These are phyloP conservation scores for Pythium dissotocum DNA, from an alignment of 352 stramenopile genomes.

Conservation along the genomic window DNA sequence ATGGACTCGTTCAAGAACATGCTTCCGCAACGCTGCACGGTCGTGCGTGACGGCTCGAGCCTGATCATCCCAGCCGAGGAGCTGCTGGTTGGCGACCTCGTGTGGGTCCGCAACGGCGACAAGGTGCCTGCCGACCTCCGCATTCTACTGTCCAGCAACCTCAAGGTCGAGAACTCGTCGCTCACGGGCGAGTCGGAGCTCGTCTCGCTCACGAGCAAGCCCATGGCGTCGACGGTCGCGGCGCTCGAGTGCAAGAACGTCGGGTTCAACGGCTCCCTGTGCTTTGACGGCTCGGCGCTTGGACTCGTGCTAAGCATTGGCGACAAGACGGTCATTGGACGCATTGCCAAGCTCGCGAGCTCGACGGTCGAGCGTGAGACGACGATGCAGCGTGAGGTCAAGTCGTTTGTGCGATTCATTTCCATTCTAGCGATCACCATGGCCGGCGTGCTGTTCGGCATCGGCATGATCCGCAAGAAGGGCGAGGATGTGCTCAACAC, in stretches of 20 bases:
- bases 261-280: conserved; percentile 48
- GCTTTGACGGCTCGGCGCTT: conserved; percentile 44
- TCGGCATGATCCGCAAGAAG: conserved; percentile 39
- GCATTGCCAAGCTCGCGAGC: conserved; percentile 47
- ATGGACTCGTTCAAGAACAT: conserved; percentile 60
- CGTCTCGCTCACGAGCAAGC: conserved; percentile 32
- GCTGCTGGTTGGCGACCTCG: conserved; percentile 50
- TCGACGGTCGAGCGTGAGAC: conserved; percentile 35
- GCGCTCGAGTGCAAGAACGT: conserved; percentile 52
- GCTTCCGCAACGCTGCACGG: conserved; percentile 40
- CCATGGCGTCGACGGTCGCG: conserved; percentile 28
- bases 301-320: conserved; percentile 47
- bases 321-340: conserved; percentile 54
- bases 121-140: conserved; percentile 54
- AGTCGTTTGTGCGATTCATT: conserved; percentile 50
- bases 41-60: conserved; percentile 46
- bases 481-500: conserved; percentile 39
- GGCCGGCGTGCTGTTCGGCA: conserved; percentile 32
- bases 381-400: conserved; percentile 49
- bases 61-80: conserved; percentile 45
- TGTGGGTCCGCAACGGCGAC: conserved; percentile 53
- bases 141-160: conserved; percentile 44
- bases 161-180: conserved; percentile 72
- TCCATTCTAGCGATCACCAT: conserved; percentile 37
- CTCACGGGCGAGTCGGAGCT: conserved; percentile 60